Evolutionary conservation across 805 yeast species (phyloP).

Genomic region (Teunomyces panamensis): DNA sequence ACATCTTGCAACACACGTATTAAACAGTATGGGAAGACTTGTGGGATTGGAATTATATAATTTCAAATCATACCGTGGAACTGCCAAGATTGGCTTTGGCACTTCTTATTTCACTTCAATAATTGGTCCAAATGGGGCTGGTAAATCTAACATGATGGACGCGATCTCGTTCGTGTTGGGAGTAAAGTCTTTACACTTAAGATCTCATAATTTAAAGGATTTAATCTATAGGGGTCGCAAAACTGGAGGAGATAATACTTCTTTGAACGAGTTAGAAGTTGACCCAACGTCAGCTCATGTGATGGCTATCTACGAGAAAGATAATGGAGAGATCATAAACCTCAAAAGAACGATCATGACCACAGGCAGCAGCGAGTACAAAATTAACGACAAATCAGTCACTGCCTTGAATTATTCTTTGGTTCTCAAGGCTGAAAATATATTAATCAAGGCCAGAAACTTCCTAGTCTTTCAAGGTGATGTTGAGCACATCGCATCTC

Average conservation of each 20-base stretch:
- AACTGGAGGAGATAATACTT: constrained; percentile 10
- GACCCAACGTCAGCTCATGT: constrained; percentile 67
- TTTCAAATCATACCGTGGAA: constrained; percentile 89
- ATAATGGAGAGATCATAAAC: constrained; percentile 54
- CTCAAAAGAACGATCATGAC: constrained; percentile 61
- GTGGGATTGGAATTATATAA: constrained; percentile 75
- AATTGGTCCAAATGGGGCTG: constrained; percentile 98
- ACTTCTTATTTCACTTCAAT: constrained; percentile 80
- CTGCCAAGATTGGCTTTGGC: constrained; percentile 77
- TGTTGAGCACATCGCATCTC: constrained; percentile 89
- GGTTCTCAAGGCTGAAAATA: constrained; percentile 71
- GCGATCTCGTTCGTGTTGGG: constrained; percentile 95
- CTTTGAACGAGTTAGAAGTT: constrained; percentile 15
- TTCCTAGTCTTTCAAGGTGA: constrained; percentile 96
- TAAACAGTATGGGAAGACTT: constrained; percentile 68
- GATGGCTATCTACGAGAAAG: constrained; percentile 68
- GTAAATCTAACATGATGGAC: constrained; percentile 96
- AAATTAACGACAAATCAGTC: constrained; percentile 58
- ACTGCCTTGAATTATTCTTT: constrained; percentile 63
- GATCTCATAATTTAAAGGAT: constrained; percentile 73
- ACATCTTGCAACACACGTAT: neutral
- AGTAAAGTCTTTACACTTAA: constrained; percentile 65
- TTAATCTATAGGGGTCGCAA: constrained; percentile 73
- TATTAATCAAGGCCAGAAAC: constrained; percentile 83
- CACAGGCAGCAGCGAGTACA: constrained; percentile 64